Evolutionary conservation across 2,329 filamentous ascomycete species (phyloP).

Genomic region (Proliferodiscus dingleyae): DNA sequence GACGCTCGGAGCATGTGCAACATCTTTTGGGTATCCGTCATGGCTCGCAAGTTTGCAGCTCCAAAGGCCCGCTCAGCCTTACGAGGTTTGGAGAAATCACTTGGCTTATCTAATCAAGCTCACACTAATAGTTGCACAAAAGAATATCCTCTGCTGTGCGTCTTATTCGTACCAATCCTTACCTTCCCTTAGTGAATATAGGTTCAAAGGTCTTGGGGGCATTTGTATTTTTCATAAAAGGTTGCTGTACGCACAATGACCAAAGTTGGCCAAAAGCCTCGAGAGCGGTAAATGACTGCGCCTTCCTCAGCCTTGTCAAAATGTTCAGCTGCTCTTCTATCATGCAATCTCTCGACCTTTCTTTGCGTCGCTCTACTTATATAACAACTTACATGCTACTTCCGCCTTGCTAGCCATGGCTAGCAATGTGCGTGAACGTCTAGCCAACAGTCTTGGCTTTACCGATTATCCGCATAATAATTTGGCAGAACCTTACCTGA

Average conservation of each 20-base stretch:
- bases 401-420: neutral
- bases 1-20: neutral
- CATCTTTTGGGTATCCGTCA: neutral
- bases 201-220: too few relatives aligned
- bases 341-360: neutral
- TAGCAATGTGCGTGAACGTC: neutral
- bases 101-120: too few relatives aligned
- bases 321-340: neutral
- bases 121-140: too few relatives aligned
- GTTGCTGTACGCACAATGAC: neutral
- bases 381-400: neutral
- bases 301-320: neutral
- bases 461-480: neutral
- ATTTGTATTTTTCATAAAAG: neutral
- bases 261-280: neutral
- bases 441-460: constrained; percentile 1
- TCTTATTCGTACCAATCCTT: too few relatives aligned
- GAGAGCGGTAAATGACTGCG: neutral
- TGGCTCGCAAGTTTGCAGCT: neutral
- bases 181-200: too few relatives aligned
- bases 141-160: too few relatives aligned
- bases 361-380: neutral
- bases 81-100: too few relatives aligned
- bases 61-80: neutral
- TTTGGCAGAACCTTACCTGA: neutral